phyloP scores from a whole-genome alignment of 768 basidiomycete genomes.

The Boletus coccyginus region DNA sequence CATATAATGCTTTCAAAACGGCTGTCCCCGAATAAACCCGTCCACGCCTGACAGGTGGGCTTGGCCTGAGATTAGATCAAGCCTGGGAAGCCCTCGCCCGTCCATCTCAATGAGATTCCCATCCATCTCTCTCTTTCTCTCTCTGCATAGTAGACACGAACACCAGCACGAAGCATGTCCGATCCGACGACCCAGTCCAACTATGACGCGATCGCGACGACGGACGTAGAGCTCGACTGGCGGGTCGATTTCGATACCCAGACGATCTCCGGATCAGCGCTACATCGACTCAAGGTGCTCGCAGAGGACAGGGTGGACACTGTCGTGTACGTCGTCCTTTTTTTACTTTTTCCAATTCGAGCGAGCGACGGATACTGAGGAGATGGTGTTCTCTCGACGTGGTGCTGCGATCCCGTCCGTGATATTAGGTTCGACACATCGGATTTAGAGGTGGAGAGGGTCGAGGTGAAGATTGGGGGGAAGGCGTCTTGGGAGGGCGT shows the following conservation, averaged over 20 bases:
- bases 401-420: not conserved
- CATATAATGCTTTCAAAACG: no score
- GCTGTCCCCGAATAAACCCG: no score
- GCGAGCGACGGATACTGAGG: not conserved
- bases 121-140: not conserved
- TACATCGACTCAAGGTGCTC: slow-evolving; percentile 56
- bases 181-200: slow-evolving; percentile 84
- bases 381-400: no score
- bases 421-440: slow-evolving; percentile 66
- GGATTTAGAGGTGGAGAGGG: slow-evolving; percentile 57
- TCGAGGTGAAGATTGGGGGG: slow-evolving; percentile 40
- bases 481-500: slow-evolving; percentile 43
- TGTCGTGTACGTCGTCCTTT: slow-evolving; percentile 50
- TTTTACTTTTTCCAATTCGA: not conserved
- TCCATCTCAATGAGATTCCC: not conserved
- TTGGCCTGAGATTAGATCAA: no score
- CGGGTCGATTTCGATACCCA: slow-evolving; percentile 64
- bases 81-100: no score
- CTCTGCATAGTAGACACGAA: not conserved
- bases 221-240: slow-evolving; percentile 77
- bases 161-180: not conserved
- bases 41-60: no score
- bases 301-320: slow-evolving; percentile 47
- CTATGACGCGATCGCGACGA: slow-evolving; percentile 62
- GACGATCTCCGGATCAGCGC: slow-evolving; percentile 61